Conservation (phyloP, 371 early-diverging fungal species). For the Lichtheimia ornata region DNA sequence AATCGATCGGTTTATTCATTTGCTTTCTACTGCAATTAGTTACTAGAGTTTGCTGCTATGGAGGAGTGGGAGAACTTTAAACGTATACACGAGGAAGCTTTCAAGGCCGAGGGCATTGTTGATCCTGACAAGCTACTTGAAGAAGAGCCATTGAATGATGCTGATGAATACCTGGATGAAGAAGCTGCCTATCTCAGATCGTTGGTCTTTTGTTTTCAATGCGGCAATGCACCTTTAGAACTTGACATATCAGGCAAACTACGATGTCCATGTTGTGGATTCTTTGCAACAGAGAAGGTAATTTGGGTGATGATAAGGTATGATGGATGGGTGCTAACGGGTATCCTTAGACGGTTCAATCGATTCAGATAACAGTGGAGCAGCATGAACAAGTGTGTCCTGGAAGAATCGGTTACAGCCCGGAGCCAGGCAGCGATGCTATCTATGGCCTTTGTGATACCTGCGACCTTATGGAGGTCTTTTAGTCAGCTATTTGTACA, state of each 20-base stretch:
- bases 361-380: conserved; percentile 2
- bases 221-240: conserved; percentile 2
- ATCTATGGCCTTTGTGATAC: conserved; percentile 14
- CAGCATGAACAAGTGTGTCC: conserved; percentile 9
- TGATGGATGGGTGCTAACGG: neutral
- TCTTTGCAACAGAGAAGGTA: conserved; percentile 13
- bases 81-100: conserved; percentile 13
- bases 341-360: conserved; percentile 3
- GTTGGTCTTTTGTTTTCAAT: conserved; percentile 1
- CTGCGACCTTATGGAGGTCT: conserved; percentile 14
- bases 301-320: neutral
- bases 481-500: conserved; percentile 1
- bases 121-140: conserved; percentile 7
- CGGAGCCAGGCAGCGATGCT: conserved; percentile 18
- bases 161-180: neutral
- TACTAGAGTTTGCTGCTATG: neutral
- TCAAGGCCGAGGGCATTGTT: conserved; percentile 10
- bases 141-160: neutral
- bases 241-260: neutral
- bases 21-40: neutral
- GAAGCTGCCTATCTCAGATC: conserved; percentile 3
- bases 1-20: no score
- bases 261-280: conserved; percentile 8
- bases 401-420: conserved; percentile 8
- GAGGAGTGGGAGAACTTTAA: conserved; percentile 18